These are phyloP conservation scores for Cubamyces lactineus DNA, from an alignment of 768 basidiomycete genomes.

Conservation along the genomic window DNA sequence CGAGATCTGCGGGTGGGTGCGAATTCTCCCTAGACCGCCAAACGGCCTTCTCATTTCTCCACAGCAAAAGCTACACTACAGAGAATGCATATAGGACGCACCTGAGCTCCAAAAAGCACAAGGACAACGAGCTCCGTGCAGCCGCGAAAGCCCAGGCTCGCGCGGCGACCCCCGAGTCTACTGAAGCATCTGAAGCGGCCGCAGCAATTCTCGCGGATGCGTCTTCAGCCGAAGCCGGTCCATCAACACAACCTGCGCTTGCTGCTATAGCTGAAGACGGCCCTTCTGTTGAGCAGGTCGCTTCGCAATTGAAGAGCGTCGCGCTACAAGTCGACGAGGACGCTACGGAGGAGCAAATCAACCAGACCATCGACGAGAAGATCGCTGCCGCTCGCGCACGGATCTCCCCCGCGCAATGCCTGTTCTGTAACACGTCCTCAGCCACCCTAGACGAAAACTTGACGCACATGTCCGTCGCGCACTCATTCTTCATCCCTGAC, in stretches of 20 bases:
- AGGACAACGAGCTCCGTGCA: slow-evolving; percentile 67
- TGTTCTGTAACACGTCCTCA: slow-evolving; percentile 72
- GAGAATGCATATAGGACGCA: slow-evolving; percentile 91
- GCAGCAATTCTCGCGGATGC: not conserved
- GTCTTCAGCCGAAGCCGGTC: slow-evolving; percentile 7
- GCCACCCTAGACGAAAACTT: slow-evolving; percentile 65
- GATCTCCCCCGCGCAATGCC: slow-evolving; percentile 68
- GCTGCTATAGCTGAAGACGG: slow-evolving; percentile 4
- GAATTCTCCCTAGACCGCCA: not conserved
- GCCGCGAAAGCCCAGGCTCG: slow-evolving; percentile 29
- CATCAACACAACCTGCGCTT: not conserved
- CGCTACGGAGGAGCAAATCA: slow-evolving; percentile 50
- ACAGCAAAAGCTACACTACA: slow-evolving; percentile 88
- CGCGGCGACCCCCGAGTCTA: slow-evolving; percentile 2
- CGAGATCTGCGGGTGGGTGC: slow-evolving; percentile 79
- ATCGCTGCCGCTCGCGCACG: slow-evolving; percentile 71
- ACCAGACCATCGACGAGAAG: slow-evolving; percentile 69
- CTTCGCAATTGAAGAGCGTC: slow-evolving; percentile 17
- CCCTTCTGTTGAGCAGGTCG: slow-evolving; percentile 1
- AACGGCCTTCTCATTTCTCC: not conserved
- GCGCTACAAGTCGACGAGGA: slow-evolving; percentile 40
- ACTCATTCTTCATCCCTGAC: slow-evolving; percentile 97
- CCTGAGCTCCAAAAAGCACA: slow-evolving; percentile 87
- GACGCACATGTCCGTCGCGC: slow-evolving; percentile 81
- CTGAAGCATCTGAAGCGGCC: not conserved